These are phyloP conservation scores for Dactylellina haptotyla DNA, from an alignment of 2,329 filamentous ascomycete genomes.

Conservation along the genomic window DNA sequence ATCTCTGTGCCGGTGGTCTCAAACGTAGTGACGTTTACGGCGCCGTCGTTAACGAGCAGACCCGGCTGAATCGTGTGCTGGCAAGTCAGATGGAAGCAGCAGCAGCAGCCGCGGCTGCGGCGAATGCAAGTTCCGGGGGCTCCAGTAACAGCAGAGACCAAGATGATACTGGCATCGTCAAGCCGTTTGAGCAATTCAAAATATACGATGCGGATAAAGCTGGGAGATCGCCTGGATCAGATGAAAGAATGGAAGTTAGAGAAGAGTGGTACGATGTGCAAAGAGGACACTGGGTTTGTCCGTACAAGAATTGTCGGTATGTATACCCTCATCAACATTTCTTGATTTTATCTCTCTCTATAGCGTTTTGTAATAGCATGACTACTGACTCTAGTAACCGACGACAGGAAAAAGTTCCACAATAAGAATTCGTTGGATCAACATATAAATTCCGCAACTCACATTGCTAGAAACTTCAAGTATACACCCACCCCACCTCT, in stretches of 20 bases:
- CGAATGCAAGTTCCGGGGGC: too few species aligned
- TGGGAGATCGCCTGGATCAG: background rate
- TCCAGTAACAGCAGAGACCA: slow-evolving; percentile 2
- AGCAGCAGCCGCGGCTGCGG: background rate
- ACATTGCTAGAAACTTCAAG: slow-evolving; percentile 25
- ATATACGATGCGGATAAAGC: slow-evolving; percentile 31
- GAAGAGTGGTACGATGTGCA: slow-evolving; percentile 14
- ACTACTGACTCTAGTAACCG: background rate
- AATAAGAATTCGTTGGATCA: slow-evolving; percentile 9
- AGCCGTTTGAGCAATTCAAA: slow-evolving; percentile 34
- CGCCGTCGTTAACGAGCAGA: slow-evolving; percentile 15
- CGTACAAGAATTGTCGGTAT: slow-evolving; percentile 17
- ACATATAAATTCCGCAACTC: slow-evolving; percentile 41
- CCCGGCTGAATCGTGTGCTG: slow-evolving; percentile 12
- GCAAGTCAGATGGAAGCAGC: background rate
- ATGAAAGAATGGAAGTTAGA: slow-evolving; percentile 8
- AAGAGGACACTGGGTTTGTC: slow-evolving; percentile 12
- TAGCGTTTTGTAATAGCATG: too few species aligned
- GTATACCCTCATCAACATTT: background rate
- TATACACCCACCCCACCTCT: background rate
- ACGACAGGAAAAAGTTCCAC: slow-evolving; percentile 24
- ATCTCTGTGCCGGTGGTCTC: slow-evolving; percentile 53
- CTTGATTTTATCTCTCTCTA: too few species aligned
- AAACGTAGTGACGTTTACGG: slow-evolving; percentile 15
- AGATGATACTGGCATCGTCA: slow-evolving; percentile 3